These are phyloP conservation scores for Verticillium zaregamsianum DNA, from an alignment of 2,329 filamentous ascomycete species.

Conservation along the genomic window DNA sequence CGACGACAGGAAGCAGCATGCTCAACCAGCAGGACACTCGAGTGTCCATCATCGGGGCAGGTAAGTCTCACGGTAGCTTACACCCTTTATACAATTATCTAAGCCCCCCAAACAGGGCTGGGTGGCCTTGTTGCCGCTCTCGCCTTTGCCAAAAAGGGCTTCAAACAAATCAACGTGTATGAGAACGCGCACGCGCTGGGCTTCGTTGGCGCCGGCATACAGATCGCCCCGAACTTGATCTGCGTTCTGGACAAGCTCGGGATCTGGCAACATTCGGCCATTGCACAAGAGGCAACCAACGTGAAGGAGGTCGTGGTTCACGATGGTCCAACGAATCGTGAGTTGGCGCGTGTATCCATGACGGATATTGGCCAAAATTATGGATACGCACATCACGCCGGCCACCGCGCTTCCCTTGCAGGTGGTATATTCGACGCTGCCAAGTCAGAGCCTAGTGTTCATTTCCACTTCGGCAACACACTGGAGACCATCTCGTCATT, in stretches of 20 bases:
- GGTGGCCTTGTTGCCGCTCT: slow-evolving; percentile 69
- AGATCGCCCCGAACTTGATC: slow-evolving; percentile 77
- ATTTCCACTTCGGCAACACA: slow-evolving; percentile 61
- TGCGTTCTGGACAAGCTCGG: slow-evolving; percentile 69
- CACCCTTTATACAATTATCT: not conserved
- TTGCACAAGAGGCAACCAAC: slow-evolving; percentile 66
- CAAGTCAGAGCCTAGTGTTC: slow-evolving; percentile 55
- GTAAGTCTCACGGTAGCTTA: not conserved
- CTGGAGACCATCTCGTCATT: slow-evolving; percentile 55
- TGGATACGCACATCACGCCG: slow-evolving; percentile 73
- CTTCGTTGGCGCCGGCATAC: slow-evolving; percentile 80
- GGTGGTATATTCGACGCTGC: slow-evolving; percentile 66
- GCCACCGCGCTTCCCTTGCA: slow-evolving; percentile 69
- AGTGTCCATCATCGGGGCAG: not conserved
- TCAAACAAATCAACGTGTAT: slow-evolving; percentile 68
- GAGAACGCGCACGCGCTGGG: slow-evolving; percentile 69
- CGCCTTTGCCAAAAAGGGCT: slow-evolving; percentile 70
- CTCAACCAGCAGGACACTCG: slow-evolving; percentile 22
- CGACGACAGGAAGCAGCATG: slow-evolving; percentile 16
- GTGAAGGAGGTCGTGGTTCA: slow-evolving; percentile 46
- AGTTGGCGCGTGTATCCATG: slow-evolving; percentile 68
- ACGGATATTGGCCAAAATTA: slow-evolving; percentile 63
- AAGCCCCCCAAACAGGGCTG: slow-evolving; percentile 53
- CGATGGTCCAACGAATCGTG: slow-evolving; percentile 63
- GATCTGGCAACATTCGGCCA: slow-evolving; percentile 57